phyloP scores from a whole-genome alignment of 2,329 filamentous ascomycete species.

The Gnomoniopsis smithogilvyi region DNA sequence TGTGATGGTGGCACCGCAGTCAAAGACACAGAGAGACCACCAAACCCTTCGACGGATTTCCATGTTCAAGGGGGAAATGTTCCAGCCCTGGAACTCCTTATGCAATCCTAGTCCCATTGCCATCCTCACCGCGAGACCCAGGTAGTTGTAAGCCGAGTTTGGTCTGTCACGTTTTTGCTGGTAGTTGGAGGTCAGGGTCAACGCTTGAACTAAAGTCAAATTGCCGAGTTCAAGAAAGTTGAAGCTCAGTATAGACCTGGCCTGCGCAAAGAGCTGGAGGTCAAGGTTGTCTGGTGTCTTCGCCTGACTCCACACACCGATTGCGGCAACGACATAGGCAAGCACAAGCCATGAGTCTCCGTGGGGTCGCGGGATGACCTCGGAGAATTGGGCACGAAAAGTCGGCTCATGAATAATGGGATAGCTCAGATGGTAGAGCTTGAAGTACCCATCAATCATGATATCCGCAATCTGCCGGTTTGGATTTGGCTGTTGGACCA shows the following conservation, averaged over 20 bases:
- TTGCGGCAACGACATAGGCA: slow-evolving; percentile 19
- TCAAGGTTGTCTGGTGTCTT: slow-evolving; percentile 34
- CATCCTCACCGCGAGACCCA: slow-evolving; percentile 45
- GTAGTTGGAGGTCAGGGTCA: slow-evolving; percentile 29
- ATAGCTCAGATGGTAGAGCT: slow-evolving; percentile 39
- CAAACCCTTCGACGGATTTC: slow-evolving; percentile 35
- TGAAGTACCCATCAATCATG: slow-evolving; percentile 39
- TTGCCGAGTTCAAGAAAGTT: slow-evolving; percentile 20
- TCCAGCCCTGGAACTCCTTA: slow-evolving; percentile 35
- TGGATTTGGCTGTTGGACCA: slow-evolving; percentile 29
- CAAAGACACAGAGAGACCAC: slow-evolving; percentile 40
- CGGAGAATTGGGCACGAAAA: slow-evolving; percentile 28
- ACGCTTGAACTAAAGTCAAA: slow-evolving; percentile 29
- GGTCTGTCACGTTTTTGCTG: slow-evolving; percentile 46
- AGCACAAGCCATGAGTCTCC: slow-evolving; percentile 19
- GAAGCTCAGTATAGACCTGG: slow-evolving; percentile 18
- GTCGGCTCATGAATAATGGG: slow-evolving; percentile 42
- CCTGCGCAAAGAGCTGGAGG: slow-evolving; percentile 48
- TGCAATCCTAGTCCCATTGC: slow-evolving; percentile 47
- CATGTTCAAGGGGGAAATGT: slow-evolving; percentile 28
- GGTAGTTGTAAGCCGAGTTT: slow-evolving; percentile 48
- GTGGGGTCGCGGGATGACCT: slow-evolving; percentile 18
- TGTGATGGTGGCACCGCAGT: slow-evolving; percentile 38
- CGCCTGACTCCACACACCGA: slow-evolving; percentile 18
- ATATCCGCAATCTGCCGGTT: slow-evolving; percentile 25